Evolutionary conservation across 176 grass and related monocot species (phyloP).

Genomic region (Miscanthus lutarioriparius): DNA sequence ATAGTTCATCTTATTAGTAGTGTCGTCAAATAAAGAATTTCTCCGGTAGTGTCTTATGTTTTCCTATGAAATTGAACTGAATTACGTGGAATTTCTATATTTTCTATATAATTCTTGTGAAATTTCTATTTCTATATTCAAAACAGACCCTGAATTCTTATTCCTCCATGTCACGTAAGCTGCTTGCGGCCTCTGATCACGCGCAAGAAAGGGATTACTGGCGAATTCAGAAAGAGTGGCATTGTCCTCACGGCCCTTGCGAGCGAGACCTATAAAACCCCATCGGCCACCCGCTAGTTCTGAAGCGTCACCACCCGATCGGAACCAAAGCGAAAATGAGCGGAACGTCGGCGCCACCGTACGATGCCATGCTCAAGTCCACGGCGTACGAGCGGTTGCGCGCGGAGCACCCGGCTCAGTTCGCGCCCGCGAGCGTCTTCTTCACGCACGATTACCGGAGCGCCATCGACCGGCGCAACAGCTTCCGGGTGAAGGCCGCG

Average conservation of each 20-base stretch:
- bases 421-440: constrained; percentile 34
- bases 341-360: neutral
- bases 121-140: neutral
- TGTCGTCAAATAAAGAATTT: too few species aligned
- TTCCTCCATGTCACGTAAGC: constrained; percentile 27
- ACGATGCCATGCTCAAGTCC: neutral
- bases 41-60: too few species aligned
- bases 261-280: constrained; percentile 32
- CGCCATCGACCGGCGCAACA: constrained; percentile 35
- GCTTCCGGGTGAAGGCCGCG: constrained; percentile 54
- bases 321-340: neutral
- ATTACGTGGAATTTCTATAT: neutral
- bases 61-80: neutral
- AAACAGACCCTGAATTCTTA: neutral
- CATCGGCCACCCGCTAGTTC: neutral
- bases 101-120: neutral
- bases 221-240: neutral
- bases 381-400: constrained; percentile 32
- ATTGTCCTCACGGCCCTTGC: neutral
- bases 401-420: constrained; percentile 27
- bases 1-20: neutral
- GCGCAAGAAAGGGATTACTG: constrained; percentile 38
- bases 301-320: neutral
- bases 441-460: neutral
- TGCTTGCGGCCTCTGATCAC: neutral